Evolutionary conservation across 106 monocot species (phyloP), one percentile per base, ranked within the genome.

Genomic region (Dioscorea dumetorum): DNA sequence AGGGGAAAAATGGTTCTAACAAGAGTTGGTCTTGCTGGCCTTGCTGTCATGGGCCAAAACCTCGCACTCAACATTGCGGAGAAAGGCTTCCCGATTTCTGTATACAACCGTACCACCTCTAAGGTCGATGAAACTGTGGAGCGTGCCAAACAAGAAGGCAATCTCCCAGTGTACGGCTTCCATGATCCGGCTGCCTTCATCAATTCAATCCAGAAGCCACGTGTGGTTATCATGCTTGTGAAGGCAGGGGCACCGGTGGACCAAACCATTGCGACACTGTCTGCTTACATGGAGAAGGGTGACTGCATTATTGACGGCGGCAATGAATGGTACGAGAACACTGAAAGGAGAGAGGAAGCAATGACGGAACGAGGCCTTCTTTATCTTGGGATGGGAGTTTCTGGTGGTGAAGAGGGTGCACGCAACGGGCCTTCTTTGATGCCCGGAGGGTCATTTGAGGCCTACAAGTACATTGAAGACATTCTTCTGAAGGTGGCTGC

Each of bases 311-410:
- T 83, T 22, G 83, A 83, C 41, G 83, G 83, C 1, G 83, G 83
- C 33, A 83, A 83, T 24, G 83, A 83, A n/a, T 83, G 83, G 83
- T 83, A 83, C 2, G 83, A 83, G 56, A 83, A 83, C 68, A 83
- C 83, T 0, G 83, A 83, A 75, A 75, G 83, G 68, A 79, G 83
- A 60, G 83, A 79, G 68, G 79, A 83, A 33, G 78, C 67, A 8
- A 69, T 83, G 83, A 70, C 79, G n/a, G 78, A 83, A 32, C 70
- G 31, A 50, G 83, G 78, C 21, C 71, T 83, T 13, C 83, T 83
- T 41, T 83, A 79, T 74, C 75, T 83, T 12, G 83, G 83, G 23
- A 83, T 83, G 83, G 83, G 83, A 59, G 83, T 83, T 17, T 83
- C 83, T n/a, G 83, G 83, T 18, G 83, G 83, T 32, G 83, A 83